Evolutionary conservation across 352 stramenopile species (phyloP).

Genomic region (Blastocystis sp.): DNA sequence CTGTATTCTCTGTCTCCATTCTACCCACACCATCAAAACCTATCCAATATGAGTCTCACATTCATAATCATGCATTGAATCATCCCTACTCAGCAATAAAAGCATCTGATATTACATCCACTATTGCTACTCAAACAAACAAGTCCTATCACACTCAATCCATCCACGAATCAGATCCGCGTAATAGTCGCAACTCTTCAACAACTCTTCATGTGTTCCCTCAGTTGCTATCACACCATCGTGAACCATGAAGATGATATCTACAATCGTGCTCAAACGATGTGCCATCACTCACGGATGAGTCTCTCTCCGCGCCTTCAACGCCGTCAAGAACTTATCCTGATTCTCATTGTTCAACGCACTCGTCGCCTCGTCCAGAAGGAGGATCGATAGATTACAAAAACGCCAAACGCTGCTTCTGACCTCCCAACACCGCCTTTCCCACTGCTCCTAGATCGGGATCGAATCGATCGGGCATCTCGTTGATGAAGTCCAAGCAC

Average conservation of each 20-base stretch:
- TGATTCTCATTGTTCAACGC: conserved; percentile 77
- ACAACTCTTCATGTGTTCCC: conserved; percentile 75
- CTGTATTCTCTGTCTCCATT: no score
- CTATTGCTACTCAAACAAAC: no score
- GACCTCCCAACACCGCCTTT: conserved; percentile 70
- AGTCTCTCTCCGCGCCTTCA: conserved; percentile 61
- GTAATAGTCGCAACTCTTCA: conserved; percentile 56
- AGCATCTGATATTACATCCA: no score
- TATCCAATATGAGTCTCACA: no score
- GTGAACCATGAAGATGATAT: conserved; percentile 75
- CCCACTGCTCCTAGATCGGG: conserved; percentile 71
- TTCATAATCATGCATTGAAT: no score
- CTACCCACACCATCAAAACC: no score
- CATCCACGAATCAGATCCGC: not conserved
- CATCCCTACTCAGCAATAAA: no score
- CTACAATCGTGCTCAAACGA: conserved; percentile 75
- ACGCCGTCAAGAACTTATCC: conserved; percentile 68
- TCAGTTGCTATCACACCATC: conserved; percentile 71
- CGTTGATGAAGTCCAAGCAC: conserved; percentile 60
- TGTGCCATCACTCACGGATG: conserved; percentile 56
- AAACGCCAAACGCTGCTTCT: conserved; percentile 79
- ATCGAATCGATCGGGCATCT: conserved; percentile 63
- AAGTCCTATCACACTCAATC: no score
- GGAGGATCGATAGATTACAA: conserved; percentile 68
- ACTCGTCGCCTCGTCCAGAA: conserved; percentile 73